Conservation (phyloP, 2,329 filamentous ascomycete genomes). For the Xylariaceae sp. region DNA sequence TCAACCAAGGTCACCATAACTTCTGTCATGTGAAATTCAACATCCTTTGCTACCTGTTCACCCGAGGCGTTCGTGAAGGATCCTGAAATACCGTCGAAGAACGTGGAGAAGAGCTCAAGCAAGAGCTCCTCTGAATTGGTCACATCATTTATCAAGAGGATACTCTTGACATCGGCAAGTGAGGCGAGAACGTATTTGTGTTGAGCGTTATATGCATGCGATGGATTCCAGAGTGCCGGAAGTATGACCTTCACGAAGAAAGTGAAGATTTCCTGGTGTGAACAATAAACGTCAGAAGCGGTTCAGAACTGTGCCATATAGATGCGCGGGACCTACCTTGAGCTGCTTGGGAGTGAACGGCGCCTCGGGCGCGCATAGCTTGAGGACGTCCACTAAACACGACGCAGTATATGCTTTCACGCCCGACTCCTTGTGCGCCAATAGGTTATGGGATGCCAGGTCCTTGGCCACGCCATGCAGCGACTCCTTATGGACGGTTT, state of each 20-base stretch:
- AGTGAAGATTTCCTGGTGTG: slow-evolving; percentile 79
- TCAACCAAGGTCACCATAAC: slow-evolving; percentile 82
- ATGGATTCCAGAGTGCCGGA: slow-evolving; percentile 77
- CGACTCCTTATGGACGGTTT: slow-evolving; percentile 77
- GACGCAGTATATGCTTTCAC: slow-evolving; percentile 84
- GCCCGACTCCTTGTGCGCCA: slow-evolving; percentile 88
- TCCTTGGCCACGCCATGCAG: slow-evolving; percentile 79
- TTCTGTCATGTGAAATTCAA: slow-evolving; percentile 86
- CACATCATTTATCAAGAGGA: slow-evolving; percentile 84
- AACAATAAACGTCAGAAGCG: slow-evolving; percentile 21
- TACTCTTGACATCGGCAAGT: slow-evolving; percentile 87
- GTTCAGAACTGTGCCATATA: slow-evolving; percentile 3
- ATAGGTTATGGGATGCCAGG: slow-evolving; percentile 71
- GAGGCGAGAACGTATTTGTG: slow-evolving; percentile 88
- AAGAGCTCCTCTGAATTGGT: slow-evolving; percentile 75
- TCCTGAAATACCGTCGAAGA: slow-evolving; percentile 86
- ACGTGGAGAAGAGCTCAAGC: slow-evolving; percentile 73
- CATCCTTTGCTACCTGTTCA: slow-evolving; percentile 84
- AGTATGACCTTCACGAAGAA: slow-evolving; percentile 80
- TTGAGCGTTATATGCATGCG: slow-evolving; percentile 85
- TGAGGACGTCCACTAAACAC: slow-evolving; percentile 88
- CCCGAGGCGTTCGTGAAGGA: slow-evolving; percentile 68
- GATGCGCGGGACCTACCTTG: slow-evolving; percentile 55
- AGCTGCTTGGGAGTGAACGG: slow-evolving; percentile 87
- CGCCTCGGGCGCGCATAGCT: slow-evolving; percentile 88